Base-by-base conservation (phyloP, 169 alveolate species). In the Plasmodium chabaudi region DNA sequence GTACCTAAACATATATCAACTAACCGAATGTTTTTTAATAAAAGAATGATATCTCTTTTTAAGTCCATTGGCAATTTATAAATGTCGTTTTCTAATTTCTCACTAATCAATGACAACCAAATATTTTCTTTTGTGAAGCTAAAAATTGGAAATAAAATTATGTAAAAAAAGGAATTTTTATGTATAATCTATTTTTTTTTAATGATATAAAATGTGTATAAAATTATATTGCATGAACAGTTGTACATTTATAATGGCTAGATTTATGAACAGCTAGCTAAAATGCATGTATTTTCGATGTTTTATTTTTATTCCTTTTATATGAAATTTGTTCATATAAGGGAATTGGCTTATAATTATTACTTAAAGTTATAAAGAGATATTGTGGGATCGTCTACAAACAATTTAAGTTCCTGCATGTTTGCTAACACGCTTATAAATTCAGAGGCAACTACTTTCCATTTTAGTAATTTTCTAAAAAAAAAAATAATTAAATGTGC, bases 381-480 rank as follows among this genome's bases (percentile, higher is more conserved):
- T 39, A 25, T 59, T 1, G 84, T 69, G 44, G 90, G 90, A 60
- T 39, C 56, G 72, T 82, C 84, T 6, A 82, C 63, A 51, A 82
- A 82, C 10, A 82, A 49, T 44, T 82, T 53, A 7, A 82, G 82
- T 12, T 82, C 90, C 17, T 67, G 67, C 90, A 82, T 82, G 63
- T 82, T 65, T 46, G 27, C 68, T 59, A 82, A 67, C 19, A 82
- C 64, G 25, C 69, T 57, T n/a, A 82, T 59, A 47, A 82, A 82
- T 25, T 82, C 90, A 25, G 86, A 82, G 17, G 90, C 90, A 21
- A 82, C 90, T 57, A 10, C 42, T 68, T 82, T 82, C 90, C 90
- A 82, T 39, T 82, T 73, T 19, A 82, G 57, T 34, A 82, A 70
- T 67, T 82, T 82, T 10, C 88, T 77, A 57, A n/a, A 63, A n/a